A percentile compares a stretch with the other conserved stretches of the same genome.
phyloP scores from a whole-genome alignment of 148 eudicot species.

The Rhododendron ferrugineum region DNA sequence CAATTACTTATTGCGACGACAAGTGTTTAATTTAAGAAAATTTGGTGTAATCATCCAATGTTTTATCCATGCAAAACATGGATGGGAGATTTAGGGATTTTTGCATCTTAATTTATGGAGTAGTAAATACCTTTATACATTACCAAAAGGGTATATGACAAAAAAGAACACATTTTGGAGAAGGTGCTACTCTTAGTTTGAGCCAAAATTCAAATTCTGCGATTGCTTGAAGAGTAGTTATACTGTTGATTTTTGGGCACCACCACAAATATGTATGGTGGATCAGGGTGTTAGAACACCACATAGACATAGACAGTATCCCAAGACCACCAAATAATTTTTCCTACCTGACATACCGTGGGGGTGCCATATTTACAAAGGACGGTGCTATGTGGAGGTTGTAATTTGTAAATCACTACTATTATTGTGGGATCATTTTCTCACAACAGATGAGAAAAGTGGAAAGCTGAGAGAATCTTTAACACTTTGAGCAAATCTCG shows the following conservation, averaged over 20 bases:
- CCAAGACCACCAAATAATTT: no score
- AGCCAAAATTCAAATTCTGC: not conserved
- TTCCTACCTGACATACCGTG: not conserved
- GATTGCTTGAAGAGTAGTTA: no score
- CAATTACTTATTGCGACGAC: not conserved
- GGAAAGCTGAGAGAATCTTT: not conserved
- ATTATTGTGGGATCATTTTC: not conserved
- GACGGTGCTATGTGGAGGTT: slow-evolving; percentile 6
- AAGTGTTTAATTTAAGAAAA: not conserved
- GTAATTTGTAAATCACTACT: not conserved
- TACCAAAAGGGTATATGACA: no score
- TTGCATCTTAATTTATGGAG: not conserved
- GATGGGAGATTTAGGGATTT: not conserved
- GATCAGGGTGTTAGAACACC: no score
- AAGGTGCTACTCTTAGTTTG: not conserved
- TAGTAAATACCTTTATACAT: not conserved
- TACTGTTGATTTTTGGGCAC: no score
- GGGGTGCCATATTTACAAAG: not conserved
- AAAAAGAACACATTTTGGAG: not conserved
- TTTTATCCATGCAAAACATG: not conserved
- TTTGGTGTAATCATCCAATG: not conserved
- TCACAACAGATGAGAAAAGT: not conserved
- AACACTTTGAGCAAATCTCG: not conserved
- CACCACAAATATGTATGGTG: no score
- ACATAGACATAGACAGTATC: no score